These are phyloP conservation scores for Corchorus olitorius DNA, from an alignment of 345 rosid species.

Conservation along the genomic window DNA sequence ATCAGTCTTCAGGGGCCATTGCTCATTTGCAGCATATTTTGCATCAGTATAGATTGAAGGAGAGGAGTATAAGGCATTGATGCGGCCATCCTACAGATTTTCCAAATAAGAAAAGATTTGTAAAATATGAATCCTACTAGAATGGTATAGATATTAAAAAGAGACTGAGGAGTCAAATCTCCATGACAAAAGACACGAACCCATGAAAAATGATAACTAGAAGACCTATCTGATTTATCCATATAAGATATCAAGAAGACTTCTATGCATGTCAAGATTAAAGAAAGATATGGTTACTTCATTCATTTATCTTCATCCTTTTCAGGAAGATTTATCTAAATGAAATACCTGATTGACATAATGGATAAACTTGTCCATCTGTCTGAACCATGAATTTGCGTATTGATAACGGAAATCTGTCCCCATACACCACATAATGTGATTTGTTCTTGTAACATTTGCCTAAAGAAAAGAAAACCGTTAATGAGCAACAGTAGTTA, in stretches of 20 bases:
- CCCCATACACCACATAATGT: slow-evolving; percentile 95
- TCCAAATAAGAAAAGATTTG: slow-evolving; percentile 24
- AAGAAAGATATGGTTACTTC: neutral
- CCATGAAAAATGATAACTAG: neutral
- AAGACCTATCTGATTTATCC: neutral
- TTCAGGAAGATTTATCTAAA: neutral
- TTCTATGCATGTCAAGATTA: neutral
- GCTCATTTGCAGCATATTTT: slow-evolving; percentile 68
- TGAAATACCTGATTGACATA: slow-evolving; percentile 77
- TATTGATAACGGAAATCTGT: slow-evolving; percentile 95
- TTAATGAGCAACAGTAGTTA: neutral
- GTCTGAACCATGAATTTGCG: slow-evolving; percentile 93
- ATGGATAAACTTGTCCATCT: slow-evolving; percentile 96
- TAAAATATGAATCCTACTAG: slow-evolving; percentile 20
- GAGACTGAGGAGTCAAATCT: neutral
- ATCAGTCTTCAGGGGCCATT: slow-evolving; percentile 89
- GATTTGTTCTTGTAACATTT: slow-evolving; percentile 88
- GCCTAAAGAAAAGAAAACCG: slow-evolving; percentile 47
- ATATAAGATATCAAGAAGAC: neutral
- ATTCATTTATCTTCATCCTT: neutral
- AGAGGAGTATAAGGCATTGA: slow-evolving; percentile 89
- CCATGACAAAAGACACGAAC: neutral
- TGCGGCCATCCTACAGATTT: slow-evolving; percentile 78
- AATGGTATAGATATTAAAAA: slow-evolving; percentile 6
- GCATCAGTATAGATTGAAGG: slow-evolving; percentile 91